Conservation (phyloP, 2,329 filamentous ascomycete genomes). For the Fusarium chaquense region DNA sequence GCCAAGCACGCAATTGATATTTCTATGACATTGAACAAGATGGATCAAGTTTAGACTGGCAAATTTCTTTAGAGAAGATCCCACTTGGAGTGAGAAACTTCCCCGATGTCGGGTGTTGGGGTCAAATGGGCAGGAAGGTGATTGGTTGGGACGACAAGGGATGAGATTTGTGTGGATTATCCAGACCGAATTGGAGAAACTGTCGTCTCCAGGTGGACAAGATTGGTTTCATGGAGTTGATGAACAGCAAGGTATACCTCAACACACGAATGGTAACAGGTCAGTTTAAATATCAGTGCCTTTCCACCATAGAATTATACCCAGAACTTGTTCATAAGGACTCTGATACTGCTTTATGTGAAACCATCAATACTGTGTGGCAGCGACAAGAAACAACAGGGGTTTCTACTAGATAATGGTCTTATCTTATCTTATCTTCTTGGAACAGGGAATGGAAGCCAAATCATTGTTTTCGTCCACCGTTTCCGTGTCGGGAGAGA, state of each 20-base stretch:
- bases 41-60: conserved; percentile 7
- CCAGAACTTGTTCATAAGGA: background rate
- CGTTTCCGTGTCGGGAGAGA: background rate
- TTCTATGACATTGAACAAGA: background rate
- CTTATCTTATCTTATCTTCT: background rate
- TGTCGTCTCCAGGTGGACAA: background rate
- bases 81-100: conserved; percentile 7
- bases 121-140: background rate
- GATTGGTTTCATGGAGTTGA: background rate
- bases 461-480: background rate
- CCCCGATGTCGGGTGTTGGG: conserved; percentile 22
- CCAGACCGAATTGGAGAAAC: conserved; percentile 9
- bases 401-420: background rate
- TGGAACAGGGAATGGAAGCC: background rate
- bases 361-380: background rate
- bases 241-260: background rate
- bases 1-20: background rate
- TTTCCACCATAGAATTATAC: fast-evolving
- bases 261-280: fast-evolving
- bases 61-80: conserved; percentile 6
- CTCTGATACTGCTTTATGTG: background rate
- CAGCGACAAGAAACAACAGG: background rate
- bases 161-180: background rate
- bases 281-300: fast-evolving
- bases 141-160: background rate